Conservation (phyloP, 345 rosid species). For the Sonneratia caseolaris region DNA sequence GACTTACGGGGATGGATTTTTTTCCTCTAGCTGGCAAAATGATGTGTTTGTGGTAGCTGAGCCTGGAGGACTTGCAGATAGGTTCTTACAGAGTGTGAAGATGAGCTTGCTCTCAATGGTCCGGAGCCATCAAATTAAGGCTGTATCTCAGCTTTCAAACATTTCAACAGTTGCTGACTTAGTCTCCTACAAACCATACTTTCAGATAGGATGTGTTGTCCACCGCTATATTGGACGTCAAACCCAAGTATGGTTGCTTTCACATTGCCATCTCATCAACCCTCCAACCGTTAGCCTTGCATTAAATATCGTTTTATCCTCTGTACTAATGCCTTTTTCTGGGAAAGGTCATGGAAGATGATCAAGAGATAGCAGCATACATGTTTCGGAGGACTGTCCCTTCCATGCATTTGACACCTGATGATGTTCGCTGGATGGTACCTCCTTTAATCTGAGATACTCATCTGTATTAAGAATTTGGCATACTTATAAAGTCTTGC, state of each 20-base stretch:
- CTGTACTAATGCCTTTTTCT: conserved; percentile 9
- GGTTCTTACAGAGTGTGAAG: conserved; percentile 77
- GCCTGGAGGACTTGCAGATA: conserved; percentile 91
- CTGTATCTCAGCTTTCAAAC: conserved; percentile 45
- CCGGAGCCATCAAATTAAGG: conserved; percentile 41
- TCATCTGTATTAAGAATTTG: background rate
- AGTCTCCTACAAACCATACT: conserved; percentile 52
- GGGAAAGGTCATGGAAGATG: conserved; percentile 89
- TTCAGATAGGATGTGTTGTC: conserved; percentile 80
- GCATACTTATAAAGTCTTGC: background rate
- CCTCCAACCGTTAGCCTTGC: background rate
- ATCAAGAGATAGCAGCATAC: conserved; percentile 77
- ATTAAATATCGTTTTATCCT: background rate
- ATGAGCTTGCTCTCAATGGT: conserved; percentile 56
- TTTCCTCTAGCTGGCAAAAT: conserved; percentile 69
- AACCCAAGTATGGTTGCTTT: conserved; percentile 51
- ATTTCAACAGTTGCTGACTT: conserved; percentile 68
- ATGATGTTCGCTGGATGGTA: conserved; percentile 98
- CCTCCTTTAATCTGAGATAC: background rate
- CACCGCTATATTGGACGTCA: conserved; percentile 91
- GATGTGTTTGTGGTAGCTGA: conserved; percentile 98
- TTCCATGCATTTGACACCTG: conserved; percentile 68
- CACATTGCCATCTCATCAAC: background rate
- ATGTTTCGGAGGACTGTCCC: conserved; percentile 98
- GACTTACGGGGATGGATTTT: background rate